Evolutionary conservation across 306 rosid species (phyloP).

Genomic region (Bauhinia variegata): DNA sequence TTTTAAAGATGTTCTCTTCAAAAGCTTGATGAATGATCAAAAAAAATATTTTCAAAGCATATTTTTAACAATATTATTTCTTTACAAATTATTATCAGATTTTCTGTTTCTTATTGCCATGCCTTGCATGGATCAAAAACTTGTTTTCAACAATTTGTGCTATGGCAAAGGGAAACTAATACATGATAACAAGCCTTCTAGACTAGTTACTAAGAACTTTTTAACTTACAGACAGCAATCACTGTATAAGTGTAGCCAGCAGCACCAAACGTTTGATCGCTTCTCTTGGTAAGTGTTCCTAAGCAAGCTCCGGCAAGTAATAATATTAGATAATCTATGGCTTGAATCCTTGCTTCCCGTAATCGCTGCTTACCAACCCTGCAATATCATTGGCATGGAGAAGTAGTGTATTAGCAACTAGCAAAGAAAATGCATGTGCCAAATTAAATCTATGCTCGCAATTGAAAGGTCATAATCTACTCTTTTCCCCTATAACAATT

Average conservation of each 20-base stretch:
- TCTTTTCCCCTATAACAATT: slow-evolving; percentile 1
- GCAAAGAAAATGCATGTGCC: slow-evolving; percentile 8
- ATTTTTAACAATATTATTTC: too few relatives aligned
- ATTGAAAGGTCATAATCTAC: slow-evolving; percentile 14
- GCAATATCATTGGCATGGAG: slow-evolving; percentile 36
- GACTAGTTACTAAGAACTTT: not conserved
- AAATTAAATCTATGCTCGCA: slow-evolving; percentile 11
- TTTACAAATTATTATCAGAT: too few relatives aligned
- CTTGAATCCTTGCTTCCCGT: slow-evolving; percentile 82
- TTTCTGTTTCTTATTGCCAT: too few relatives aligned
- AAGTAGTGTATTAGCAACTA: slow-evolving; percentile 26
- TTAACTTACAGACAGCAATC: slow-evolving; percentile 89
- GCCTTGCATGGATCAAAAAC: not conserved
- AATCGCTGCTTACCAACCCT: slow-evolving; percentile 88
- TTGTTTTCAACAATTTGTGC: not conserved
- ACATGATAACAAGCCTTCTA: not conserved
- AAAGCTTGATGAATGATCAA: too few relatives aligned
- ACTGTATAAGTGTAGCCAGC: slow-evolving; percentile 77
- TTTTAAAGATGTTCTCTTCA: too few relatives aligned
- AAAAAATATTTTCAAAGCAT: too few relatives aligned
- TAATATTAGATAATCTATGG: slow-evolving; percentile 85
- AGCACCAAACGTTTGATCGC: slow-evolving; percentile 79
- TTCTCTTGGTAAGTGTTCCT: slow-evolving; percentile 71
- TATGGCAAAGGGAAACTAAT: not conserved
- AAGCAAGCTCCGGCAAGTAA: slow-evolving; percentile 97